Evolutionary conservation across 1,139 yeast genomes (phyloP).

Genomic region (Kodamaea sp.): DNA sequence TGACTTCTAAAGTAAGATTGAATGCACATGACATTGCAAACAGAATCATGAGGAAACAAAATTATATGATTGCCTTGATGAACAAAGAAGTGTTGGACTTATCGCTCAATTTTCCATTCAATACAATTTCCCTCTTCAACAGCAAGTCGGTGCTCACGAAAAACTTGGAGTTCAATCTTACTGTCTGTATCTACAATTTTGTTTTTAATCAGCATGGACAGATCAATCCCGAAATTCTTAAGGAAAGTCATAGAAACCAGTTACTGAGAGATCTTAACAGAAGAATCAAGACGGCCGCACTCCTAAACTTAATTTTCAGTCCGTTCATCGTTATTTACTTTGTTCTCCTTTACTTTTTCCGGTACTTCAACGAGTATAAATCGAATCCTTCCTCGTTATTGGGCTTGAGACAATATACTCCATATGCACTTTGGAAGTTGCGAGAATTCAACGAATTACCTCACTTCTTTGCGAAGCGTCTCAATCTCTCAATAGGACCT

Average conservation of each 20-base stretch:
- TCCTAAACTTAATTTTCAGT: slow-evolving; percentile 75
- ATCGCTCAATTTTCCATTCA: slow-evolving; percentile 43
- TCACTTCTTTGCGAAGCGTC: slow-evolving; percentile 78
- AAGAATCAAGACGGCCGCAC: slow-evolving; percentile 84
- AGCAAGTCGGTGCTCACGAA: slow-evolving; percentile 61
- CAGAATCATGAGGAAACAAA: slow-evolving; percentile 92
- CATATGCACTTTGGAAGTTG: slow-evolving; percentile 92
- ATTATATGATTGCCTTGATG: slow-evolving; percentile 85
- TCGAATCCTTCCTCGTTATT: slow-evolving; percentile 84
- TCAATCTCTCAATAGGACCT: slow-evolving; percentile 73
- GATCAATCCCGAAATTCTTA: slow-evolving; percentile 69
- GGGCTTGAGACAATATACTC: slow-evolving; percentile 82
- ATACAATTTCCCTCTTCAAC: slow-evolving; percentile 18
- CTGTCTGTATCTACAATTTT: slow-evolving; percentile 83
- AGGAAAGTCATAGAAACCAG: slow-evolving; percentile 67
- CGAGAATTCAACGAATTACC: slow-evolving; percentile 92
- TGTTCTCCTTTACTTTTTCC: slow-evolving; percentile 78
- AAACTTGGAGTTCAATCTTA: slow-evolving; percentile 92
- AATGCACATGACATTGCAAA: slow-evolving; percentile 96
- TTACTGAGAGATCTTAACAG: slow-evolving; percentile 71
- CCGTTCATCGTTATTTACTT: slow-evolving; percentile 87
- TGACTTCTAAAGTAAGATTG: slow-evolving; percentile 69
- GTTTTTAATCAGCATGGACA: slow-evolving; percentile 85
- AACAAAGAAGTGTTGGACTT: slow-evolving; percentile 76
- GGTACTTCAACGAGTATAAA: slow-evolving; percentile 90